Percentiles rank a stretch among this genome's conserved stretches.
phyloP scores from a whole-genome alignment of 2,329 filamentous ascomycete genomes.

The Clonostachys chloroleuca region DNA sequence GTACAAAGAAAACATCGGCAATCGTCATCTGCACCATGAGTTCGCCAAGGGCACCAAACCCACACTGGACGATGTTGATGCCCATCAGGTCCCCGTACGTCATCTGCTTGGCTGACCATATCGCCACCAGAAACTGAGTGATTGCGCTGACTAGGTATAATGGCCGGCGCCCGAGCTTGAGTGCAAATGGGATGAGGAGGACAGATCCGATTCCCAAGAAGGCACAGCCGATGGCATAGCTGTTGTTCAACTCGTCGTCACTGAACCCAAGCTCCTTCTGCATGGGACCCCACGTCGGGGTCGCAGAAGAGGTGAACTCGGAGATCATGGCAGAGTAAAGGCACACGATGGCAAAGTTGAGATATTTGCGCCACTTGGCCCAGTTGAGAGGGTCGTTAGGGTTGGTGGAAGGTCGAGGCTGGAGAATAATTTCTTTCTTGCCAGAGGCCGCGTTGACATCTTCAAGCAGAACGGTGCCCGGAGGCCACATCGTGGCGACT shows the following conservation, averaged over 20 bases:
- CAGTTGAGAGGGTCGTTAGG: background rate
- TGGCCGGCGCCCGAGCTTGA: conserved; percentile 38
- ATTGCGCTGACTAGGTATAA: conserved; percentile 36
- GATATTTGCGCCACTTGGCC: background rate
- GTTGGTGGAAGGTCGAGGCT: background rate
- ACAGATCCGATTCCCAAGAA: conserved; percentile 32
- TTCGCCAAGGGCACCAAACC: conserved; percentile 22
- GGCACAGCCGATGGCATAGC: conserved; percentile 35
- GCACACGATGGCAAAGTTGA: conserved; percentile 1
- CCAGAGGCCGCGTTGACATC: background rate
- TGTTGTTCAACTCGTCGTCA: conserved; percentile 33
- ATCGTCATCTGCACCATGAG: conserved; percentile 40
- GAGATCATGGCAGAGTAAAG: background rate
- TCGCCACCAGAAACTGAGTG: conserved; percentile 3
- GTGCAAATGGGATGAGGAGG: conserved; percentile 36
- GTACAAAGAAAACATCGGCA: conserved; percentile 41
- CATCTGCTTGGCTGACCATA: no score
- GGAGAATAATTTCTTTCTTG: background rate
- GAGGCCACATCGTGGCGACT: no score
- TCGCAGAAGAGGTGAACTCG: conserved; percentile 5
- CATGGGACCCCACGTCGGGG: conserved; percentile 29
- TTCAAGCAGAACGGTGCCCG: no score
- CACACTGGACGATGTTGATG: conserved; percentile 9
- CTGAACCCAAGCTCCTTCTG: conserved; percentile 34
- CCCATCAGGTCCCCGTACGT: no score